These are phyloP conservation scores for Calvatia gigantea DNA, from an alignment of 768 basidiomycete species.

Conservation along the genomic window DNA sequence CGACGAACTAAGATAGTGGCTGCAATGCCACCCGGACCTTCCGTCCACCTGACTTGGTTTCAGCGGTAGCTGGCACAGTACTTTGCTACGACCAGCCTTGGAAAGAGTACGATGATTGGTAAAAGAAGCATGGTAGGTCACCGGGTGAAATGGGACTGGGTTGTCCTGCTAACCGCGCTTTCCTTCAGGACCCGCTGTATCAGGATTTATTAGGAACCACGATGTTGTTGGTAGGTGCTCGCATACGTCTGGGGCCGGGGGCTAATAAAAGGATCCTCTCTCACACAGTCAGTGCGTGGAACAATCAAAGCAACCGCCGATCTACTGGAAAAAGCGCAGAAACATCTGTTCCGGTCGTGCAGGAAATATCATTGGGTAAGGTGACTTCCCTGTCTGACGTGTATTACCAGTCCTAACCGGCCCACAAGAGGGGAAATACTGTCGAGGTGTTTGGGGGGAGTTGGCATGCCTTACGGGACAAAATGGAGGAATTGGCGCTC, in stretches of 20 bases:
- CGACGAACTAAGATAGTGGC: background rate
- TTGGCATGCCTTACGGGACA: constrained; percentile 27
- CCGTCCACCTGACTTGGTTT: background rate
- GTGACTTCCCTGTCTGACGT: background rate
- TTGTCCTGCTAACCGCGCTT: no score
- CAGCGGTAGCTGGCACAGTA: background rate
- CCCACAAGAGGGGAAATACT: constrained; percentile 22
- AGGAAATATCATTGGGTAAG: constrained; percentile 23
- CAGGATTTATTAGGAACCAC: background rate
- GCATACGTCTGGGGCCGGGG: no score
- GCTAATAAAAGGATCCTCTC: no score
- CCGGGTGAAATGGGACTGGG: no score
- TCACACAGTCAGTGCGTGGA: constrained; percentile 23
- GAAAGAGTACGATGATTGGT: background rate
- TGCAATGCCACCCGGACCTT: background rate
- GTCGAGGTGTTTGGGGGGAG: constrained; percentile 26
- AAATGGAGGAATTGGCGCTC: constrained; percentile 30
- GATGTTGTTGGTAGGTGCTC: background rate
- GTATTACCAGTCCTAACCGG: background rate
- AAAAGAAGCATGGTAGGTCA: background rate
- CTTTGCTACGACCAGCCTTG: background rate
- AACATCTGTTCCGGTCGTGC: constrained; percentile 30
- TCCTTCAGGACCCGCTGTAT: background rate
- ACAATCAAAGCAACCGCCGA: constrained; percentile 26
- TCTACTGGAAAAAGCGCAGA: constrained; percentile 27